Conservation (phyloP, 306 rosid genomes). For the Medicago lupulina region DNA sequence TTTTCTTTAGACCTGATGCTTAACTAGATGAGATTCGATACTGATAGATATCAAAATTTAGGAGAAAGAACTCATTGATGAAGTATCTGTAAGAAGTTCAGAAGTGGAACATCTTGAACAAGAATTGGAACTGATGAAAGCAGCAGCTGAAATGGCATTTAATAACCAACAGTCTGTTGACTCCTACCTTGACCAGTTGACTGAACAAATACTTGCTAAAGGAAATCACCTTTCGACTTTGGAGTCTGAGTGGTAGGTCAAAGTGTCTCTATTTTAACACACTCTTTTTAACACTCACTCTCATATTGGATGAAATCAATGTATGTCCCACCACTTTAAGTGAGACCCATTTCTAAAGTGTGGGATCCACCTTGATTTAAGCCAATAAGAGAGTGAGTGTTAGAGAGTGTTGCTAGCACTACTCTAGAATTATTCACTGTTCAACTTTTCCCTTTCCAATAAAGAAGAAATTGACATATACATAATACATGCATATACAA, state of each 20-base stretch:
- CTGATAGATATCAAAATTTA: slow-evolving; percentile 48
- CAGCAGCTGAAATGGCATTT: slow-evolving; percentile 60
- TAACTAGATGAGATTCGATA: slow-evolving; percentile 43
- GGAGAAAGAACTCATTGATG: slow-evolving; percentile 54
- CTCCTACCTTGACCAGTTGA: slow-evolving; percentile 60
- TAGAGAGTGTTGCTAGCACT: too few relatives aligned
- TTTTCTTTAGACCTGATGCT: slow-evolving; percentile 41
- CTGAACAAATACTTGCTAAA: slow-evolving; percentile 57
- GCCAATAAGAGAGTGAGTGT: too few relatives aligned
- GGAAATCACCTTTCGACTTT: slow-evolving; percentile 53
- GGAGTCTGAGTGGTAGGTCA: slow-evolving; percentile 66
- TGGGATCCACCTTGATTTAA: too few relatives aligned
- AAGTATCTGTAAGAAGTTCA: slow-evolving; percentile 45
- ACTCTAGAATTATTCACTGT: slow-evolving; percentile 4
- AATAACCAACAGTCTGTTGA: slow-evolving; percentile 62
- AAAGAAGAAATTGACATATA: not conserved
- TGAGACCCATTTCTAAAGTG: too few relatives aligned
- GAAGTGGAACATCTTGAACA: slow-evolving; percentile 64
- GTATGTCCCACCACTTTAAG: too few relatives aligned
- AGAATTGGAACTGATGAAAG: slow-evolving; percentile 66
- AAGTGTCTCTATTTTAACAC: not conserved
- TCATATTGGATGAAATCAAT: too few relatives aligned
- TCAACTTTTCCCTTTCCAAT: not conserved
- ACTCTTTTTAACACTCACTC: too few relatives aligned
- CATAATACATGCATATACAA: not conserved